Percentiles rank a stretch among this genome's conserved stretches.
phyloP scores from a whole-genome alignment of 306 rosid species.

The Prinsepia uniflora region DNA sequence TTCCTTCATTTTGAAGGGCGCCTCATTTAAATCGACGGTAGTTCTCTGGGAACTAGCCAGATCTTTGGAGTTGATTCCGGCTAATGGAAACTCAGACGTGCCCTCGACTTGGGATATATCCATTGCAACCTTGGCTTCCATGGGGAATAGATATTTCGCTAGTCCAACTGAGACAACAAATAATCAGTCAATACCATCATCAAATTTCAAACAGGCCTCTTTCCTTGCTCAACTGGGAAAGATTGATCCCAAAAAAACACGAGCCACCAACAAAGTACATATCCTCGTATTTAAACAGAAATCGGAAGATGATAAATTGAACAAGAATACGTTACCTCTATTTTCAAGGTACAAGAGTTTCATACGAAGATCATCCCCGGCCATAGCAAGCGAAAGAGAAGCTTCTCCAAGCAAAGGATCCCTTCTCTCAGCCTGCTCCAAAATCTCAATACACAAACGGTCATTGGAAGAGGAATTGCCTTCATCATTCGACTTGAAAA shows the following conservation, averaged over 20 bases:
- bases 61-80: conserved; percentile 23
- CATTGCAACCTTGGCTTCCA: conserved; percentile 64
- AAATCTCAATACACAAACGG: conserved; percentile 54
- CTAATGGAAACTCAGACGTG: conserved; percentile 41
- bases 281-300: neutral
- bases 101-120: conserved; percentile 55
- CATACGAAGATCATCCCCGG: conserved; percentile 61
- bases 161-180: conserved; percentile 47
- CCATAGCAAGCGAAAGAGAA: conserved; percentile 60
- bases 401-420: conserved; percentile 65
- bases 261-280: too few relatives aligned
- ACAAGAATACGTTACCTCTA: conserved; percentile 38
- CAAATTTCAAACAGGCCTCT: neutral
- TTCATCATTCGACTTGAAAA: conserved; percentile 36
- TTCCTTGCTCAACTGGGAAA: too few relatives aligned
- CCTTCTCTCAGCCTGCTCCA: conserved; percentile 80
- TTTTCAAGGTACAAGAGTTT: conserved; percentile 71
- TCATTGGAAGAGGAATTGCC: conserved; percentile 45
- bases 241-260: too few relatives aligned
- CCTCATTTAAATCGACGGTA: conserved; percentile 61
- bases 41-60: conserved; percentile 25
- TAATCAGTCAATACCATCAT: conserved; percentile 10
- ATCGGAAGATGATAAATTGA: too few relatives aligned
- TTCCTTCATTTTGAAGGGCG: conserved; percentile 60
- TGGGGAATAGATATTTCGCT: conserved; percentile 60